These are phyloP conservation scores for Ophiostoma tasmaniense DNA, from an alignment of 2,329 filamentous ascomycete species.

Conservation along the genomic window DNA sequence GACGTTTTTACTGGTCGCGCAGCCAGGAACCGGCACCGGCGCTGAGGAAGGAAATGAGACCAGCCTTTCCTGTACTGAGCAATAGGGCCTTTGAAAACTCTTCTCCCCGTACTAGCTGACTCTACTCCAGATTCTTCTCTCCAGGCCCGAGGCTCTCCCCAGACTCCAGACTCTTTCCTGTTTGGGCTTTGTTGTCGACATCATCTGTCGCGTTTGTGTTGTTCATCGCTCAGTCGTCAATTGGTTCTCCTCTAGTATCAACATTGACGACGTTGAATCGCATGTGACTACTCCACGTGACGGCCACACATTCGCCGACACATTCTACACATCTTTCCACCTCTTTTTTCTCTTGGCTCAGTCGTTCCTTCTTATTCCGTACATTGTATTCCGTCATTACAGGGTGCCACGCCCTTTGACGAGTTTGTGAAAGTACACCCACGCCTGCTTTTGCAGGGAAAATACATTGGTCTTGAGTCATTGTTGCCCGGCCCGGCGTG, in stretches of 20 bases:
- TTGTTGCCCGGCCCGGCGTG: not conserved
- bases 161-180: not conserved
- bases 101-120: not conserved
- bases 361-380: conserved; percentile 2
- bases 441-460: not conserved
- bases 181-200: not conserved
- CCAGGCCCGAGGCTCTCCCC: not conserved
- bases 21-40: not conserved
- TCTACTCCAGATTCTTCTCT: not conserved
- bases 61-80: not conserved
- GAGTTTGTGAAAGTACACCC: not conserved
- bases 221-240: not conserved
- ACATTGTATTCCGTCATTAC: not conserved
- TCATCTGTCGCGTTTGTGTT: not conserved
- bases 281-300: not conserved
- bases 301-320: not conserved
- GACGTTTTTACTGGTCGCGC: not conserved
- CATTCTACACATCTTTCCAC: not conserved
- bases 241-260: not conserved
- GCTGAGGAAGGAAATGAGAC: not conserved
- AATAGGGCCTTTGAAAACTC: not conserved
- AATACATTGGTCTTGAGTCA: not conserved
- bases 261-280: not conserved
- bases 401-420: not conserved
- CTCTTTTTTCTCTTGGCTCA: not conserved